Base-by-base conservation (phyloP, 1,284 basidiomycete genomes). In the Ceratobasidium sp. region DNA sequence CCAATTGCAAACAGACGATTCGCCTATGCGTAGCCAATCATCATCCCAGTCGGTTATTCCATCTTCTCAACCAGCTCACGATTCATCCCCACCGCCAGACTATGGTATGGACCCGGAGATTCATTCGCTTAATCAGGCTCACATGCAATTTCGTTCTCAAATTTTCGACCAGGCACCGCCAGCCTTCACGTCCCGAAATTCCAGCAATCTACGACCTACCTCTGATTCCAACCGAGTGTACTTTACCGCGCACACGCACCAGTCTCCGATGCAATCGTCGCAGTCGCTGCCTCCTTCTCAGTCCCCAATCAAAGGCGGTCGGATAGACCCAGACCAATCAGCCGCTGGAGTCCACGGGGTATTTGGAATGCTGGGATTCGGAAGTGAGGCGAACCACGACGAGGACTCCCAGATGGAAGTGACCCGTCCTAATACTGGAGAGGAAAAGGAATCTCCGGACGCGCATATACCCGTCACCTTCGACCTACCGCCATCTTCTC, bases 291-390 rank as follows among this genome's bases (percentile, higher is more conserved):
- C 58, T 8, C 58, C 58, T 17, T 62, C 58, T 13, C 58, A 62
- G 38, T 49, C 58, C 8, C 58, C 58, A 7, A 62, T 62, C 15
- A 47, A 62, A 38, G 29, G 43, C 45, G 31, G 42, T 49, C 58
- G 45, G n/a, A 29, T 62, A 15, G 58, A 62, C 20, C 58, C 58
- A 13, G 27, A 62, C 25, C 22, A 38, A 29, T 62, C 58, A 1
- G 58, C 42, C 7, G 58, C 45, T 35, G 58, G 58, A 7, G 38
- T 62, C 31, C 31, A 38, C 10, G 58, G 58, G 12, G 58, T 62
- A 15, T 62, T 62, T 50, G 58, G 58, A 4, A 62, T 62, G 58
- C 58, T 62, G 5, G 58, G 58, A 50, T 62, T 62, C 25, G 58
- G 58, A 17, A 62, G 58, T n/a, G 58, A 62, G 20, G 58, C 58